These are phyloP conservation scores for Hypoxylon trugodes DNA, from an alignment of 495 filamentous ascomycete genomes.

Conservation along the genomic window DNA sequence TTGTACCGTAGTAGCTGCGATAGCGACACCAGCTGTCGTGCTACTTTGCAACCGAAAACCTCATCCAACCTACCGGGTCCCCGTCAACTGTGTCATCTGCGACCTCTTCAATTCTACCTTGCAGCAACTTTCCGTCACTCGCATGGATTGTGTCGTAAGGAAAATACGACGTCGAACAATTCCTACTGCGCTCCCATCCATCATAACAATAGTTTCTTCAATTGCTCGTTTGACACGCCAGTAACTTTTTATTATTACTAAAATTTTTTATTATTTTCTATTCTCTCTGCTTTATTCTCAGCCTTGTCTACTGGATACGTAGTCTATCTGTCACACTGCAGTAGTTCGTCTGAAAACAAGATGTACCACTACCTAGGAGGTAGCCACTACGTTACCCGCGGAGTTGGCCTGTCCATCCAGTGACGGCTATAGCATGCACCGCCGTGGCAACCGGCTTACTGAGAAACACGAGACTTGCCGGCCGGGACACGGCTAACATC, in stretches of 20 bases:
- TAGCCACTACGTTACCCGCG: conserved; percentile 15
- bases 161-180: conserved; percentile 16
- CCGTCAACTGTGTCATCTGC: conserved; percentile 21
- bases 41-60: conserved; percentile 31
- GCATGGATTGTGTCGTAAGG: conserved; percentile 13
- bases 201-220: conserved; percentile 6
- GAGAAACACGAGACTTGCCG: conserved; percentile 5
- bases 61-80: conserved; percentile 37
- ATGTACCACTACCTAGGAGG: conserved; percentile 30
- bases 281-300: conserved; percentile 24
- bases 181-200: conserved; percentile 25
- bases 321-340: conserved; percentile 38
- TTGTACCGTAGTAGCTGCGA: conserved; percentile 11
- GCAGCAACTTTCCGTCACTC: conserved; percentile 35
- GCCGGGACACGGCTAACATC: not conserved
- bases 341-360: conserved; percentile 38
- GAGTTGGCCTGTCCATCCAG: conserved; percentile 15
- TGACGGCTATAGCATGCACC: conserved; percentile 16
- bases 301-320: conserved; percentile 37
- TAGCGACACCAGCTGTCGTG: conserved; percentile 16
- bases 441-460: conserved; percentile 17
- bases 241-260: conserved; percentile 4
- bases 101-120: conserved; percentile 9
- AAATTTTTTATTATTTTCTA: not conserved
- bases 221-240: not conserved